These are phyloP conservation scores for Sporobolus alterniflorus DNA, from an alignment of 202 grass and related monocot species.

Conservation along the genomic window DNA sequence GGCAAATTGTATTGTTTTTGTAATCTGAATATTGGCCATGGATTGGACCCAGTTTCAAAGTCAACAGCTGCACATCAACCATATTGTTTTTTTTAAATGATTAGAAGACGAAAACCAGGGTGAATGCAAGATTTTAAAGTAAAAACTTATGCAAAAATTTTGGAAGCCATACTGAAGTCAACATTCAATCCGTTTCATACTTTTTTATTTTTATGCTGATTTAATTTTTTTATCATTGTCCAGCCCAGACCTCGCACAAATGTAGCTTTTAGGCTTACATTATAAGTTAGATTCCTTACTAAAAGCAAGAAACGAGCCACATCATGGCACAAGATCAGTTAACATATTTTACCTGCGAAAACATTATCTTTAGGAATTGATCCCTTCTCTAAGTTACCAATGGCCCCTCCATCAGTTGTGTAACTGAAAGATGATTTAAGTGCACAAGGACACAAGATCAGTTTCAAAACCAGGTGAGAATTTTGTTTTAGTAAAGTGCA, in stretches of 20 bases:
- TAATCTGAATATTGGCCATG: slow-evolving; percentile 77
- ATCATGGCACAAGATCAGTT: slow-evolving; percentile 3
- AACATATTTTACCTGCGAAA: slow-evolving; percentile 71
- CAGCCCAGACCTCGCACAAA: not conserved
- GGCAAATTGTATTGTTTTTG: slow-evolving; percentile 94
- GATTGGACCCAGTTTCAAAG: slow-evolving; percentile 83
- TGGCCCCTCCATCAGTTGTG: slow-evolving; percentile 86
- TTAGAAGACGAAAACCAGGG: slow-evolving; percentile 9
- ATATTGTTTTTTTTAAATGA: slow-evolving; percentile 10
- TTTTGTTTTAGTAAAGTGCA: too few relatives aligned
- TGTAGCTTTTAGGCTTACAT: slow-evolving; percentile 8
- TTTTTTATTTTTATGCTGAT: not conserved
- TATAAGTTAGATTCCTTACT: not conserved
- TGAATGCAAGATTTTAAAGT: slow-evolving; percentile 8
- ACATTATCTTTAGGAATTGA: slow-evolving; percentile 81
- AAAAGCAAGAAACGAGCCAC: slow-evolving; percentile 22
- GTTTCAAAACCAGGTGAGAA: too few relatives aligned
- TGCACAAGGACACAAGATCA: not conserved
- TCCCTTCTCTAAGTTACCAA: slow-evolving; percentile 67
- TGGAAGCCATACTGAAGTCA: not conserved
- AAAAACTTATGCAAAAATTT: slow-evolving; percentile 7
- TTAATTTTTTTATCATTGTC: not conserved
- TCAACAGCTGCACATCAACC: slow-evolving; percentile 74
- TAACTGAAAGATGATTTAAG: slow-evolving; percentile 64
- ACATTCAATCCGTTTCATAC: not conserved